Conservation (phyloP, 208 protist species). For the Leishmania guyanensis region DNA sequence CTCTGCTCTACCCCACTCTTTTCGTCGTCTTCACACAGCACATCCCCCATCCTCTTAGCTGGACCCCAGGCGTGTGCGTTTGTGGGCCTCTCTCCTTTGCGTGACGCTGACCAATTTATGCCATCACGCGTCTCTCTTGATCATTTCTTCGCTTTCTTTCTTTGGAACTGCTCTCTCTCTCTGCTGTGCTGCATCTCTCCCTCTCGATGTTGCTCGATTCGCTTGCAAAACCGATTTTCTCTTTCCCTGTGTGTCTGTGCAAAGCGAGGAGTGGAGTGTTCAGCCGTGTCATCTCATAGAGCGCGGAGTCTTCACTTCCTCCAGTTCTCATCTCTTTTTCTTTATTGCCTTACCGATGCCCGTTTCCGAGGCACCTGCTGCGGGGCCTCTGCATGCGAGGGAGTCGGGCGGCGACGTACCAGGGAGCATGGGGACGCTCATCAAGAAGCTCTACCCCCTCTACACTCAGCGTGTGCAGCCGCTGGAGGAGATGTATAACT, state of each 20-base stretch:
- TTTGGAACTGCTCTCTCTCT: neutral
- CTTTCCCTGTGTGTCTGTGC: neutral
- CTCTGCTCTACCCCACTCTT: neutral
- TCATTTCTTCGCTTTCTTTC: neutral
- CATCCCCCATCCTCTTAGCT: neutral
- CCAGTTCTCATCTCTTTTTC: neutral
- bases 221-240: neutral
- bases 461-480: conserved; percentile 66
- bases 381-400: conserved; percentile 13
- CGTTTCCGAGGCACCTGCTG: neutral
- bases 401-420: conserved; percentile 40
- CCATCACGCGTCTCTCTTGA: neutral
- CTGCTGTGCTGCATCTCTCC: neutral
- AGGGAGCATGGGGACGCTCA: conserved; percentile 40
- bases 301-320: neutral
- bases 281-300: neutral
- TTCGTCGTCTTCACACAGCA: neutral
- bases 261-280: neutral
- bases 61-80: neutral
- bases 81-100: neutral
- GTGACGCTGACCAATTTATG: neutral
- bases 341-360: neutral
- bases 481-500: conserved; percentile 76
- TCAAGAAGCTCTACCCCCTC: conserved; percentile 48
- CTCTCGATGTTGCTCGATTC: neutral